Base-by-base conservation (phyloP, 75 land plant genomes). In the Azolla pinnata region DNA sequence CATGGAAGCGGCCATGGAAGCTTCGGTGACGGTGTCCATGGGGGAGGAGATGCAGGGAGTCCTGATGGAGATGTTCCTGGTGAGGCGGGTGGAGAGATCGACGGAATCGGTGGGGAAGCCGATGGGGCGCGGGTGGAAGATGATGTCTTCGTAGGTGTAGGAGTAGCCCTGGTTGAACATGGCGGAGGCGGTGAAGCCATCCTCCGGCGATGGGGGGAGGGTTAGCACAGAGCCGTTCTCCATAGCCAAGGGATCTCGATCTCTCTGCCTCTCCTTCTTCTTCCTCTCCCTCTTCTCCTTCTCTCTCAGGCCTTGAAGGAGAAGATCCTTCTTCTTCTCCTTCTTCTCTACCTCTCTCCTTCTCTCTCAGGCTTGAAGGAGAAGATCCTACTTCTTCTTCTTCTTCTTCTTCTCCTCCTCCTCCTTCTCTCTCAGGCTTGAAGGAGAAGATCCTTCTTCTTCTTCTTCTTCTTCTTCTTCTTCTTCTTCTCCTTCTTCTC, bases 21-120 rank as follows among this genome's bases (percentile, higher is more conserved):
- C 58, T 64, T 89, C 99, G 51, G 96, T 78, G 61, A 95, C 99
- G 25, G 96, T 95, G 73, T 95, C 99, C 99, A 95, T 95, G 33
- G 99, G 99, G 19, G 96, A 95, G 4, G 97, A 69, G 33, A 95
- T 80, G 58, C 82, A 79, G 23, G 99, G 99, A 54, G 75, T 70
- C 19, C 81, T 44, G 67, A 95, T 76, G 17, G 29, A 8, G 57
- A 95, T 60, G 65, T 74, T 72, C 33, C 76, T 73, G 34, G 81
- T 79, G 69, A 95, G 87, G 24, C 61, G 52, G 45, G 96, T 75
- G 55, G 75, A 26, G 30, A 95, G 81, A 29, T 77, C 66, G 31
- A 95, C 91, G 14, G 73, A 61, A 33, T 95, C 91, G 7, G 84
- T 69, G 16, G 90, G 76, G 68, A 95, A 95, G 65, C 86, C 85